Evolutionary conservation across 2,329 filamentous ascomycete species (phyloP), one percentile per base, ranked within the genome.

Genomic region (Sarocladiaceae sp.): DNA sequence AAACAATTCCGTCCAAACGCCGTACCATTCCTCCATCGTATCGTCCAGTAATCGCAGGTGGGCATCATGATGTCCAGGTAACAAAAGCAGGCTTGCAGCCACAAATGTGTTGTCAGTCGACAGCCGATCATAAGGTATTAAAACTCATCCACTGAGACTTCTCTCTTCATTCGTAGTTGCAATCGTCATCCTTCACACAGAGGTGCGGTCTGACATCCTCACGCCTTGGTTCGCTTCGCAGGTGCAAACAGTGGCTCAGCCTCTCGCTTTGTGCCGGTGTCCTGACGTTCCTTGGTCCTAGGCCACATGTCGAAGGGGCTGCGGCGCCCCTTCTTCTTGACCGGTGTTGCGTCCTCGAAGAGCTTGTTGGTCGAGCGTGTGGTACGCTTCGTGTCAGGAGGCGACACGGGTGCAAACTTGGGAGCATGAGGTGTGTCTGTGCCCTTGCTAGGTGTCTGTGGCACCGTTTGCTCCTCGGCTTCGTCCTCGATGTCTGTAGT

Each of bases 281-380:
- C 48, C 67, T 66, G 48, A 61, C 53, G 62, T 50, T 60, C 66
- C 69, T 88, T 88, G 53, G 77, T 78, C 47, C 82, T 78, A 50
- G 70, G 75, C 83, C 83, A 88, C 31, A 70, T 70, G 53, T 85
- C 80, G 53, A 88, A 88, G 2, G 78, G 79, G 53, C 75, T 45
- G 18, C 33, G 34, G n/a, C 34, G 43, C 23, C 58, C 58, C 47
- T 52, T 47, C 51, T 48, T 47, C 52, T 68, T 73, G 50, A 66
- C 53, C 1, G 73, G 68, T 7, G 68, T 68, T 10, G 58, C 50
- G 11, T 66, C 64, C 3, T 65, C 63, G 23, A 58, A 52, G 45
- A 73, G 66, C 65, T 74, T 78, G 55, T 73, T 72, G 35, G 67
- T 57, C 11, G 73, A 71, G 39, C 82, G 75, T 12, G 78, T 84